phyloP scores from a whole-genome alignment of 306 rosid species.

The Boehmeria nivea region DNA sequence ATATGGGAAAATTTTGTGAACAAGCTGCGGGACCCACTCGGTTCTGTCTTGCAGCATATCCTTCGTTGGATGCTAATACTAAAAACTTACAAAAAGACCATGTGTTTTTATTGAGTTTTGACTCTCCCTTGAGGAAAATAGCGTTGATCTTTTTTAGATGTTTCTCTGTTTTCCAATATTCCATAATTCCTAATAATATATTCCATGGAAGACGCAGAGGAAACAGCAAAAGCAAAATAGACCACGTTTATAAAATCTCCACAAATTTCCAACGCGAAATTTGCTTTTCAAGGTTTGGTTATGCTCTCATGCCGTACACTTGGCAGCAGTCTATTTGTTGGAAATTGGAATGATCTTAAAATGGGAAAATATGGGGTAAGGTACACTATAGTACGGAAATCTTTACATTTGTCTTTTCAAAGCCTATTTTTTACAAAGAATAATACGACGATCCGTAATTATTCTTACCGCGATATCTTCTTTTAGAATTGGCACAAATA shows the following conservation, averaged over 20 bases:
- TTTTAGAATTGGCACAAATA: no score
- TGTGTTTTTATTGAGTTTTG: background rate
- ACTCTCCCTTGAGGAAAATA: background rate
- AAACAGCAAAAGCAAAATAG: background rate
- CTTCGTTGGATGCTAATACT: no score
- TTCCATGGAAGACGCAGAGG: background rate
- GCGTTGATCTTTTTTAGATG: background rate
- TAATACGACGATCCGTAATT: no score
- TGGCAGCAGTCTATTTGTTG: background rate
- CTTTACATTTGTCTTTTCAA: no score
- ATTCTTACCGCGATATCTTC: no score
- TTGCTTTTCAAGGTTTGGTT: background rate
- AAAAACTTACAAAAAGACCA: background rate
- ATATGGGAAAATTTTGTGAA: no score
- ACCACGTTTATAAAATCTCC: slow-evolving; percentile 2
- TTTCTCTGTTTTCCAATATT: background rate
- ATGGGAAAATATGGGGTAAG: no score
- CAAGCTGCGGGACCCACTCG: no score
- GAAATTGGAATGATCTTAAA: background rate
- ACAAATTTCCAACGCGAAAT: background rate
- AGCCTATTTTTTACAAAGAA: no score
- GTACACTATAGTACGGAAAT: no score
- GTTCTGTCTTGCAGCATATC: no score
- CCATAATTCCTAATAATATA: no score
- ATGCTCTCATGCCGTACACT: slow-evolving; percentile 8